phyloP scores from a whole-genome alignment of 1,284 basidiomycete genomes.

The Gymnopus androsaceus region DNA sequence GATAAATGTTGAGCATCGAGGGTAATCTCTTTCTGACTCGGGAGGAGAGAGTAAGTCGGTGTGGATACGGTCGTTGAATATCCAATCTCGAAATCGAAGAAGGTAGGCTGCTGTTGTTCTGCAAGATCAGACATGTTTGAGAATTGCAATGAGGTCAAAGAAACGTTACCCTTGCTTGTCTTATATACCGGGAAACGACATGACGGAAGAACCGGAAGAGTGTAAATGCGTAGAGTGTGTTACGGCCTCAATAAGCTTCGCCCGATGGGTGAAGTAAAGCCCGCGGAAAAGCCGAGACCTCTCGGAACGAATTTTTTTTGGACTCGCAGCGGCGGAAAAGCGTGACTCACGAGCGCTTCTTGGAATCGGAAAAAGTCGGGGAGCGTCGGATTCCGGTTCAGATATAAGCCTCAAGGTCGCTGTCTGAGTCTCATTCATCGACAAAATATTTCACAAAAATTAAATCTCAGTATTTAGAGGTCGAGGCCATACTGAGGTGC shows the following conservation, averaged over 20 bases:
- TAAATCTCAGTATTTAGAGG: too few relatives aligned
- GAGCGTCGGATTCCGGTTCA: too few relatives aligned
- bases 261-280: not conserved
- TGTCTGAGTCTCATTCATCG: too few relatives aligned
- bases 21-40: not conserved
- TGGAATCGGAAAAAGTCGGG: too few relatives aligned
- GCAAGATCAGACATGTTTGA: not conserved
- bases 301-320: too few relatives aligned
- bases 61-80: constrained; percentile 3
- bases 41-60: not conserved
- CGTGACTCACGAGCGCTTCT: too few relatives aligned
- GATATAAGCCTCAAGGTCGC: too few relatives aligned
- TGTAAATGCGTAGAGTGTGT: not conserved
- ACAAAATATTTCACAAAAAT: too few relatives aligned
- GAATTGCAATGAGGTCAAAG: not conserved
- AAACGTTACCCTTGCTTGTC: not conserved
- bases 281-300: not conserved
- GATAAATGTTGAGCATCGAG: constrained; percentile 1
- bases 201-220: not conserved
- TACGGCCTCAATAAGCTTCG: not conserved
- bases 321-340: too few relatives aligned
- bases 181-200: not conserved
- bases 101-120: not conserved
- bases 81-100: not conserved
- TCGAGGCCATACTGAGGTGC: too few relatives aligned